Evolutionary conservation across 176 grass and related monocot genomes (phyloP), one percentile per base, ranked within the genome.

Genomic region (Ampelocalamus luodianensis): DNA sequence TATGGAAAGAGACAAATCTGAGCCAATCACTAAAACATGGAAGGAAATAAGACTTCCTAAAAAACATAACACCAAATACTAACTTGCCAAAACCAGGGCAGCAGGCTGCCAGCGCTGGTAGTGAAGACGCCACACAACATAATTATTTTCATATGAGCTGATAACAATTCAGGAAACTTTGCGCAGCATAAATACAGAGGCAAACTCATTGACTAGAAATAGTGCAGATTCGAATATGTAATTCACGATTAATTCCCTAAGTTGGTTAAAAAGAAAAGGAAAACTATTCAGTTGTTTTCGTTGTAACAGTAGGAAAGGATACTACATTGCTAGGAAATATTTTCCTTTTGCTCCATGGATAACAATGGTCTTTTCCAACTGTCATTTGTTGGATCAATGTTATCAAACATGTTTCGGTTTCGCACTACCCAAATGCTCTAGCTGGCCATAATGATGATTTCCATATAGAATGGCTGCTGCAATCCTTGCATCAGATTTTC

Each of bases 231-330:
- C 5, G 24, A 39, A 36, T 83, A 62, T 71, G 59, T 42, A n/a
- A 51, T 23, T 46, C 5, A 76, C 37, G 42, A 85, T 27, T 53
- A 76, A 3, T 45, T 74, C 15, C 13, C 20, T 36, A 71, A 39
- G n/a, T 77, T 76, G 36, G 53, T 60, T 10, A 71, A 1, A n/a
- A 34, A 43, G 24, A 82, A 83, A 82, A 44, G 50, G 29, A 65
- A 10, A 79, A 72, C 10, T 34, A 27, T 62, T 61, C 18, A 76
- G 13, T 51, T 60, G 66, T 63, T 62, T 24, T 60, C 0, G 3
- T 24, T 24, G n/a, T 26, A 26, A 12, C 23, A 26, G n/a, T 12
- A 60, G 58, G 17, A 22, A 55, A 55, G 17, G 58, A 60, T 60
- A 60, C 58, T 11, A 24, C 1, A 59, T 59, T 59, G 8, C 55